A percentile compares a stretch with the other conserved stretches of the same genome.
Conservation (phyloP, 495 filamentous ascomycete species). For the Aspergillus leporis region DNA sequence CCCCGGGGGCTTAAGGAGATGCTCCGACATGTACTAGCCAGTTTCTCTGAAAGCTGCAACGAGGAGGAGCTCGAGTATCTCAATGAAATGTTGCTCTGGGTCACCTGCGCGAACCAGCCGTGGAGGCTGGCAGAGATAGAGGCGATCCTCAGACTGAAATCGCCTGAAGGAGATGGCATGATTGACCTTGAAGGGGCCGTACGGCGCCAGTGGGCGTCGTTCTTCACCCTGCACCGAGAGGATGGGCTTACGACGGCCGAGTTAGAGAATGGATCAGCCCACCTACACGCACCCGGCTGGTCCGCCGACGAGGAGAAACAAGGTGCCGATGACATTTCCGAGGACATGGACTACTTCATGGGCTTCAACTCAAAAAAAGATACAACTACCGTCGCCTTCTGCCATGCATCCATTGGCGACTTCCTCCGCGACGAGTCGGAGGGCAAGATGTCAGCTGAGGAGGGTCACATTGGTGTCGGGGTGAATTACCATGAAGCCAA, state of each 20-base stretch:
- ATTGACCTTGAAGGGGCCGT: conserved; percentile 34
- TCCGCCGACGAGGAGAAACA: not conserved
- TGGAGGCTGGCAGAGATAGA: conserved; percentile 34
- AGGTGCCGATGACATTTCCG: conserved; percentile 14
- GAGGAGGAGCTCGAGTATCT: conserved; percentile 31
- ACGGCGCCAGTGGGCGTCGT: conserved; percentile 34
- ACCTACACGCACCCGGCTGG: conserved; percentile 10
- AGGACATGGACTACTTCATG: conserved; percentile 21
- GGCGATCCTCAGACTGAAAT: conserved; percentile 25
- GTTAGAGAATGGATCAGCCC: too few species aligned
- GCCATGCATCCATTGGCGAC: conserved; percentile 34
- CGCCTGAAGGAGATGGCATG: conserved; percentile 29
- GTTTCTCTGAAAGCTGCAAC: conserved; percentile 23
- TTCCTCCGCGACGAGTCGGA: conserved; percentile 31
- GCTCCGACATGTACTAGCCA: conserved; percentile 32
- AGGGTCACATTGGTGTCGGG: conserved; percentile 16
- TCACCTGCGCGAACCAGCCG: conserved; percentile 25
- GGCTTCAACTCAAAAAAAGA: conserved; percentile 30
- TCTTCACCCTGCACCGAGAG: conserved; percentile 35
- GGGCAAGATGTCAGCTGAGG: conserved; percentile 15
- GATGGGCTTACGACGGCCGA: conserved; percentile 34
- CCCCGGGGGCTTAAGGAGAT: conserved; percentile 33
- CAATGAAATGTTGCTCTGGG: conserved; percentile 37
- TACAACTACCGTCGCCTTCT: conserved; percentile 35
- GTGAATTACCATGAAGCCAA: conserved; percentile 21